These are phyloP conservation scores for Kandelia obovata DNA, from an alignment of 345 rosid species.

Conservation along the genomic window DNA sequence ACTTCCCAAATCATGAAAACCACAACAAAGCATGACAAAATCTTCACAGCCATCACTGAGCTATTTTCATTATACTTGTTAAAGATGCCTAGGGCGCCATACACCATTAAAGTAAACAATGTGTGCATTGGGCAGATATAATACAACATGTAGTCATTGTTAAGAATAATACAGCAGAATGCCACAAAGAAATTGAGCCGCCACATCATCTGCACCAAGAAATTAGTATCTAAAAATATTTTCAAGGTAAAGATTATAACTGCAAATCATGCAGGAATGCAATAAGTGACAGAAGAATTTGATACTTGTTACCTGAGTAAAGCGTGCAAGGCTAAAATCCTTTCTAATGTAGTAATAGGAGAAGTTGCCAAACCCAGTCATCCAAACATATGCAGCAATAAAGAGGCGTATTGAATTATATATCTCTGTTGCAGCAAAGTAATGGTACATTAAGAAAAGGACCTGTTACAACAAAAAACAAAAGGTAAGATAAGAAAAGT, in stretches of 20 bases:
- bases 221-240: slow-evolving; percentile 20
- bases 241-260: not conserved
- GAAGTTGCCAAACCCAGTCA: slow-evolving; percentile 98
- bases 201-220: slow-evolving; percentile 96
- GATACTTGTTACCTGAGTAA: slow-evolving; percentile 61
- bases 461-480: slow-evolving; percentile 46
- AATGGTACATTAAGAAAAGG: slow-evolving; percentile 92
- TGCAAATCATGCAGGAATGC: slow-evolving; percentile 4
- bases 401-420: slow-evolving; percentile 92
- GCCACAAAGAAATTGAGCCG: slow-evolving; percentile 91
- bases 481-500: not conserved
- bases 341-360: slow-evolving; percentile 92
- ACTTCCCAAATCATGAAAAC: slow-evolving; percentile 92
- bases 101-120: slow-evolving; percentile 89
- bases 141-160: slow-evolving; percentile 92
- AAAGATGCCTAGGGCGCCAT: slow-evolving; percentile 86
- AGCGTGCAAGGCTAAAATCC: slow-evolving; percentile 90
- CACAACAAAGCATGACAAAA: slow-evolving; percentile 73
- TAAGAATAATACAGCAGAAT: slow-evolving; percentile 82
- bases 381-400: slow-evolving; percentile 98
- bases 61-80: slow-evolving; percentile 80
- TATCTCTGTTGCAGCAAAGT: slow-evolving; percentile 92
- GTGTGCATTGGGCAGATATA: slow-evolving; percentile 99
- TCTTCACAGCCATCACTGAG: slow-evolving; percentile 85
- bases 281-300: not conserved